Evolutionary conservation across 1,139 yeast species (phyloP).

Genomic region (Zygoascus meyerae): DNA sequence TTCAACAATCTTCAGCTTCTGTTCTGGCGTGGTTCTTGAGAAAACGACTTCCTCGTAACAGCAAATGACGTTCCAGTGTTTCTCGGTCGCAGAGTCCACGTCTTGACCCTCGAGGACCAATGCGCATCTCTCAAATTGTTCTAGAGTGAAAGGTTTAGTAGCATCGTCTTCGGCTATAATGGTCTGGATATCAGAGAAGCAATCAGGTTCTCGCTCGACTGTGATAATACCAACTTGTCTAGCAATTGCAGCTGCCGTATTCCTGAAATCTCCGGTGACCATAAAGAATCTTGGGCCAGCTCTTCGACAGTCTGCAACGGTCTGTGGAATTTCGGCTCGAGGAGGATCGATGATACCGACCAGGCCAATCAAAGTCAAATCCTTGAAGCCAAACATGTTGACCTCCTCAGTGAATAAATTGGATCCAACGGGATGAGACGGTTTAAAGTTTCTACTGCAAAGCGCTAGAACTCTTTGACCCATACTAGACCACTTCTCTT

Average conservation of each 20-base stretch:
- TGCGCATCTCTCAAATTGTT: conserved; percentile 4
- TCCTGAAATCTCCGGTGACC: conserved; percentile 52
- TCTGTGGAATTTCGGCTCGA: conserved; percentile 40
- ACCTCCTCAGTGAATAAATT: conserved; percentile 20
- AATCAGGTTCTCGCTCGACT: conserved; percentile 29
- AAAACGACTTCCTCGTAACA: conserved; percentile 44
- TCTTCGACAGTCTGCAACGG: conserved; percentile 37
- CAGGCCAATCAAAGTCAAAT: conserved; percentile 39
- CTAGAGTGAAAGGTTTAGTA: conserved; percentile 6
- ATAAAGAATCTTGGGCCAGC: conserved; percentile 48
- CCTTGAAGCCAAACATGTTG: conserved; percentile 14
- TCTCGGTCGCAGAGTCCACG: conserved; percentile 36
- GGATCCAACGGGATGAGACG: conserved; percentile 20
- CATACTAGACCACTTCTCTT: conserved; percentile 38
- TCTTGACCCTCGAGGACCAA: conserved; percentile 33
- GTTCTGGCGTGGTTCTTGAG: conserved; percentile 52
- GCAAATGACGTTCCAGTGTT: conserved; percentile 40
- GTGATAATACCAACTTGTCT: conserved; percentile 42
- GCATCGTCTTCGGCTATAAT: conserved; percentile 9
- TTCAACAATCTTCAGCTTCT: conserved; percentile 45
- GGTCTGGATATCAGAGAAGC: conserved; percentile 24
- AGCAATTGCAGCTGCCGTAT: conserved; percentile 51
- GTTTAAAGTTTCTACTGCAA: conserved; percentile 29
- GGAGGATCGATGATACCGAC: conserved; percentile 51
- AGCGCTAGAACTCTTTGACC: conserved; percentile 46